phyloP scores from a whole-genome alignment of 2,329 filamentous ascomycete genomes.

The Neonectria magnoliae region DNA sequence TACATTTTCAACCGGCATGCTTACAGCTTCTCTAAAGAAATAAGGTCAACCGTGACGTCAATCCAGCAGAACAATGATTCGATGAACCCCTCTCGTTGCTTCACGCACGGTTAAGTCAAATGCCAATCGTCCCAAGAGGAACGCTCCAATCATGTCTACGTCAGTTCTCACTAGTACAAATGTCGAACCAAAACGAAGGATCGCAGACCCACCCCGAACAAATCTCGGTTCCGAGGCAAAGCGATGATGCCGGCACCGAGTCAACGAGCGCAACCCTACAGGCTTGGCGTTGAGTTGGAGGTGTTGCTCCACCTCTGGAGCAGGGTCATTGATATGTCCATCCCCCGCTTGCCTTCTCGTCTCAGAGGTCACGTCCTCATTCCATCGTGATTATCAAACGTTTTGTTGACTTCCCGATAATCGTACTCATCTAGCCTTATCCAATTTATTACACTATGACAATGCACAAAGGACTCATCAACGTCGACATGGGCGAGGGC shows the following conservation, averaged over 20 bases:
- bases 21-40: too few species aligned
- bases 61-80: too few species aligned
- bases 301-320: constrained; percentile 9
- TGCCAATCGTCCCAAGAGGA: too few species aligned
- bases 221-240: constrained; percentile 16
- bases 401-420: too few species aligned
- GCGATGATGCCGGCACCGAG: constrained; percentile 3
- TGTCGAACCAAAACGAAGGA: neutral
- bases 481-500: constrained; percentile 58
- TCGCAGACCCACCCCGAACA: constrained; percentile 1
- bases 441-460: constrained; percentile 7
- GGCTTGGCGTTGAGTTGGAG: constrained; percentile 12
- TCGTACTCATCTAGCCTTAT: neutral
- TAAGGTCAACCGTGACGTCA: too few species aligned
- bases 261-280: neutral
- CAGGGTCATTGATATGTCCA: neutral
- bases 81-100: too few species aligned
- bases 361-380: neutral
- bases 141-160: too few species aligned
- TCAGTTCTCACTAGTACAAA: neutral
- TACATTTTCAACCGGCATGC: neutral
- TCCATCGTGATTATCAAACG: neutral
- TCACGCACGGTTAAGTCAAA: too few species aligned
- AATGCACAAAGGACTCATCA: constrained; percentile 45
- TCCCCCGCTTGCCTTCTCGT: neutral